A percentile compares a stretch with the other conserved stretches of the same genome.
Evolutionary conservation across 1,139 yeast genomes (phyloP).

Genomic region (Scheffersomyces lignicola): DNA sequence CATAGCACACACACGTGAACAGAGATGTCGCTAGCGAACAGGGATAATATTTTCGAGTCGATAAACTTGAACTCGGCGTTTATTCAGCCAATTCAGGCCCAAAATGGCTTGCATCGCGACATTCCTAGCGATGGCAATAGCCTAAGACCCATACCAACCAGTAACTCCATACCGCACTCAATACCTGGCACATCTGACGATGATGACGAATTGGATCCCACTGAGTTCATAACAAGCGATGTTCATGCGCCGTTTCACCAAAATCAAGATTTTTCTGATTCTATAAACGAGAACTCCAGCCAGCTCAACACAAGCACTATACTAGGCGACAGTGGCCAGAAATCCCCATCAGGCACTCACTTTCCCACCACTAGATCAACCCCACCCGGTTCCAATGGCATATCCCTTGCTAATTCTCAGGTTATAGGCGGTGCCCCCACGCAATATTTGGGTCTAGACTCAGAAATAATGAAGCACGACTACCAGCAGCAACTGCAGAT

Average conservation of each 20-base stretch:
- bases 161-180: background rate
- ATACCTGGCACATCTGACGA: constrained; percentile 3
- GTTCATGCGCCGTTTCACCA: constrained; percentile 4
- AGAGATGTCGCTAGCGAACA: constrained; percentile 4
- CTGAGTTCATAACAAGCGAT: constrained; percentile 27
- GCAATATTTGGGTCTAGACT: background rate
- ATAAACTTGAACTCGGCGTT: constrained; percentile 20
- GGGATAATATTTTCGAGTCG: constrained; percentile 21
- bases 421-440: background rate
- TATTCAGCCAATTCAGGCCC: background rate
- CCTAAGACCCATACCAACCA: background rate
- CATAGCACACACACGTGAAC: too few relatives aligned
- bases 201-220: constrained; percentile 28
- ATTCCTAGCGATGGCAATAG: background rate
- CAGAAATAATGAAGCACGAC: background rate
- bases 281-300: background rate
- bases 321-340: constrained; percentile 13
- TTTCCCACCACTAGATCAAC: background rate
- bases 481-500: constrained; percentile 1
- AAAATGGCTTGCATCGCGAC: background rate
- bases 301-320: constrained; percentile 3
- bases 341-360: constrained; percentile 7
- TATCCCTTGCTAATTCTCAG: background rate
- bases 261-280: background rate
- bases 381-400: too few relatives aligned